Base-by-base conservation (phyloP, 2,329 filamentous ascomycete species). In the Fusarium devonianum region DNA sequence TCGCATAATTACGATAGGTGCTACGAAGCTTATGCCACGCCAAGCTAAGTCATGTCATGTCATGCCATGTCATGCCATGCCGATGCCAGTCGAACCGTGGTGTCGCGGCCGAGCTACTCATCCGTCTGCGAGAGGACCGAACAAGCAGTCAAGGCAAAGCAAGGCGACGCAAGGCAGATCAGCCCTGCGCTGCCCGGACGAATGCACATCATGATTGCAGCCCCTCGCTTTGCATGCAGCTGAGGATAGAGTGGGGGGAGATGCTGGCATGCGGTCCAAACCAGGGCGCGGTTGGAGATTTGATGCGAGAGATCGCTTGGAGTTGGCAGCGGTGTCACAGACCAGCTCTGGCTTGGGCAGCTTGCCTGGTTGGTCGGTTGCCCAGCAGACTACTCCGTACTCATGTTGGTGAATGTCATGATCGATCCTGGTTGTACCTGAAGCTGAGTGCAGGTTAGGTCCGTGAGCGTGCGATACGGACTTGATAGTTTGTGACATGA, bases 161-260 rank as follows among this genome's bases (percentile, higher is more conserved):
- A 30, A 39, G 13, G 26, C 37, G 21, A 16, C 22, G 18, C 37
- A 30, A 40, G 17, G 37, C 17, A 45, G 22, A 32, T 39, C 48
- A 47, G 33, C 41, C 26, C 29, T 44, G 47, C 34, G 38, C 44
- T 53, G 49, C 21, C 16, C 32, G 33, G 22, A 38, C 34, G 46
- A 9, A 60, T 64, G 62, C 62, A 51, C 42, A 62, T 49, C 54
- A 60, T 54, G 54, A 60, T 55, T 61, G 56, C 51, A 59, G 53
- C 48, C 35, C 25, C 34, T 45, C 48, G 43, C 45, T 47, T 51
- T 52, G 55, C 59, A 58, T 55, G 49, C 51, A 53, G 46, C 39
- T 45, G 26, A 19, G 28, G 33, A 48, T 25, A 42, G 32, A 56
- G 53, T 49, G 49, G 50, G 46, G 41, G 52, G 42, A 39, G n/a